phyloP scores from a whole-genome alignment of 2,329 filamentous ascomycete genomes.

The Penicillium corylophilum region DNA sequence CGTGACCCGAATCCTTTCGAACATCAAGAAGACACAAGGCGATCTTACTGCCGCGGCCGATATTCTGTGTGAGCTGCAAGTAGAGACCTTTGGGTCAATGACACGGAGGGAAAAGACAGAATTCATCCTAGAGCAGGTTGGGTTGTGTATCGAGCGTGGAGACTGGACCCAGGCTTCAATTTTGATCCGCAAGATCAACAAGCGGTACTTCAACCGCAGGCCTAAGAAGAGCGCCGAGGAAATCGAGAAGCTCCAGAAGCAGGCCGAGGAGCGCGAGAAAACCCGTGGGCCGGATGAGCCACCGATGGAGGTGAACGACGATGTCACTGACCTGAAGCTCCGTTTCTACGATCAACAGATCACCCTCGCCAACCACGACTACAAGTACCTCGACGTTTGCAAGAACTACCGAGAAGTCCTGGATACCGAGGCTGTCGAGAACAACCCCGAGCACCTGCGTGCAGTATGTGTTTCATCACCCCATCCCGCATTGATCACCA shows the following conservation, averaged over 20 bases:
- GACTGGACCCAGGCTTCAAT: constrained; percentile 97
- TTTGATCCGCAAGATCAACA: constrained; percentile 94
- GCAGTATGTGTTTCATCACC: constrained; percentile 60
- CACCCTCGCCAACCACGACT: constrained; percentile 88
- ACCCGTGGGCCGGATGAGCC: constrained; percentile 74
- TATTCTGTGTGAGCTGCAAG: constrained; percentile 93
- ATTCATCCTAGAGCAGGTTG: constrained; percentile 94
- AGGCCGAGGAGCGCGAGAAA: constrained; percentile 72
- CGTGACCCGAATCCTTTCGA: constrained; percentile 88
- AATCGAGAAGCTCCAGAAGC: constrained; percentile 85
- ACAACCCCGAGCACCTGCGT: constrained; percentile 80
- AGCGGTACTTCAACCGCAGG: constrained; percentile 83
- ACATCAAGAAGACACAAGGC: constrained; percentile 96
- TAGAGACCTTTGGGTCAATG: constrained; percentile 99
- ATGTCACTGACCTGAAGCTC: constrained; percentile 94
- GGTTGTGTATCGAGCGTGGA: constrained; percentile 88
- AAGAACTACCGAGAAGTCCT: constrained; percentile 97
- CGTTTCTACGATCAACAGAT: constrained; percentile 98
- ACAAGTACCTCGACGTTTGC: constrained; percentile 96
- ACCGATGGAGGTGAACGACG: constrained; percentile 74
- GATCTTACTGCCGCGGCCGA: constrained; percentile 88
- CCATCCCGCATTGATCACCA: background rate
- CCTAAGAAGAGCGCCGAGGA: constrained; percentile 88
- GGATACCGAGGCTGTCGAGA: constrained; percentile 92
- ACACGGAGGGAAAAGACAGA: constrained; percentile 95